These are phyloP conservation scores for Acacia pycnantha DNA, from an alignment of 331 rosid species.

Conservation along the genomic window DNA sequence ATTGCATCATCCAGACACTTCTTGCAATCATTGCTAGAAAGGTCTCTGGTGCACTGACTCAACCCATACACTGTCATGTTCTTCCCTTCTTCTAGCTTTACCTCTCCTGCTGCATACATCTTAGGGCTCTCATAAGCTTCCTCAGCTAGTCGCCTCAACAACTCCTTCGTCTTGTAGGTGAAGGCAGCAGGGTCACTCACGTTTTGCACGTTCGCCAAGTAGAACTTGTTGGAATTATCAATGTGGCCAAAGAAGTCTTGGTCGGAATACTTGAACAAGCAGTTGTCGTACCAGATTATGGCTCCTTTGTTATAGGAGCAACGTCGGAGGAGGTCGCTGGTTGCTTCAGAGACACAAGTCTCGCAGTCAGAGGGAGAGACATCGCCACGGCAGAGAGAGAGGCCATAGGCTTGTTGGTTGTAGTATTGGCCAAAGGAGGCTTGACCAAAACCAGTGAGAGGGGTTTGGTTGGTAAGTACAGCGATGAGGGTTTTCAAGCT, in stretches of 20 bases:
- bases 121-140: slow-evolving; percentile 6
- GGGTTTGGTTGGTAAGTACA: slow-evolving; percentile 38
- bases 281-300: slow-evolving; percentile 23
- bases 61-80: slow-evolving; percentile 35
- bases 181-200: neutral
- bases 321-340: neutral
- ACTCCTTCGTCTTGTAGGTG: neutral
- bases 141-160: neutral
- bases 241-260: slow-evolving; percentile 32
- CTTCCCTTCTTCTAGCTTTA: slow-evolving; percentile 4
- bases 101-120: slow-evolving; percentile 31
- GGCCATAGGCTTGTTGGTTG: slow-evolving; percentile 28
- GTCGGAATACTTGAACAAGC: slow-evolving; percentile 37
- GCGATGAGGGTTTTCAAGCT: slow-evolving; percentile 27
- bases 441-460: slow-evolving; percentile 33
- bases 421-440: slow-evolving; percentile 25
- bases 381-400: slow-evolving; percentile 26
- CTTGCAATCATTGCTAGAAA: slow-evolving; percentile 18
- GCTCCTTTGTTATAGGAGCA: slow-evolving; percentile 5
- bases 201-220: neutral
- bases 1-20: slow-evolving; percentile 16
- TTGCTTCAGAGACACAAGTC: slow-evolving; percentile 3
- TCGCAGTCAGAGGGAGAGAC: slow-evolving; percentile 1
- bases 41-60: slow-evolving; percentile 37
- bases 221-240: neutral